Conservation (phyloP, 73 alveolate genomes). For the Symbiodinium natans region DNA sequence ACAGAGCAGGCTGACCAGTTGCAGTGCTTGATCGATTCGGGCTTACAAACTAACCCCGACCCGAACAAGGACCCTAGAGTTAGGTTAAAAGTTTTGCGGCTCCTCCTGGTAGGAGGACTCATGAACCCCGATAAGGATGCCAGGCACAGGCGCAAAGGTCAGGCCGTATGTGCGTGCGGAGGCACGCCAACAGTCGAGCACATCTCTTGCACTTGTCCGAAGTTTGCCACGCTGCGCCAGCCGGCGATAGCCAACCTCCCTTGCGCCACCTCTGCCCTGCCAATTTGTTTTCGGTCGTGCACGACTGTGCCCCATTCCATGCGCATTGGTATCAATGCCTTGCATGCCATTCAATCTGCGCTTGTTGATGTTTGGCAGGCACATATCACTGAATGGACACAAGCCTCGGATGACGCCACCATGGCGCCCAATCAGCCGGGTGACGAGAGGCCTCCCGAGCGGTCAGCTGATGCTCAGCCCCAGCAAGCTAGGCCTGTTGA, state of each 20-base stretch:
- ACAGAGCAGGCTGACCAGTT: neutral
- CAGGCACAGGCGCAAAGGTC: neutral
- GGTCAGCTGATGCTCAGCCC: neutral
- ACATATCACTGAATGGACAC: neutral
- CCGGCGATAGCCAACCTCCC: neutral
- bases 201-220: neutral
- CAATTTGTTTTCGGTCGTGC: neutral
- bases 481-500: neutral
- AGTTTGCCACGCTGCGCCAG: neutral
- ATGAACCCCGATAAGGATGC: conserved; percentile 5
- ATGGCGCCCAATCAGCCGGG: neutral
- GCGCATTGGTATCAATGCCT: neutral
- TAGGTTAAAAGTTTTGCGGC: neutral
- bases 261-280: neutral
- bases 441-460: too few species aligned
- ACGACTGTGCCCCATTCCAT: neutral
- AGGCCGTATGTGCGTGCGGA: neutral
- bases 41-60: neutral
- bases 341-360: neutral
- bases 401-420: neutral
- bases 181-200: neutral
- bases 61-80: neutral
- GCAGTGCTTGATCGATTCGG: neutral
- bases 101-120: neutral
- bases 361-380: conserved; percentile 23